Evolutionary conservation across 768 basidiomycete genomes (phyloP).

Genomic region (Xerocomus potaroensis): DNA sequence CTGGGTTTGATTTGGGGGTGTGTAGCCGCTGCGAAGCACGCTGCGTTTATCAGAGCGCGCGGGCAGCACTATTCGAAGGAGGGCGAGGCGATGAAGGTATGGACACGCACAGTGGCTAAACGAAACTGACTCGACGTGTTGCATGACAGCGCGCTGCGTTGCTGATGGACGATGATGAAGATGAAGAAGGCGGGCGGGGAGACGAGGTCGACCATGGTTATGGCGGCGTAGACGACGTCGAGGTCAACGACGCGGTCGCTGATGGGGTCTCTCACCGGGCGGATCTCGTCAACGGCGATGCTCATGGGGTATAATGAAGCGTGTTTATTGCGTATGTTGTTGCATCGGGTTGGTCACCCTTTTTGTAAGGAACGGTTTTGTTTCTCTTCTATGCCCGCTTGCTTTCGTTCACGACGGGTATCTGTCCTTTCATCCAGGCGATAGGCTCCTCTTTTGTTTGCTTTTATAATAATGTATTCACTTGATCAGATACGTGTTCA

Average conservation of each 20-base stretch:
- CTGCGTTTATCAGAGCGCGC: constrained; percentile 73
- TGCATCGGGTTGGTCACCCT: constrained; percentile 1
- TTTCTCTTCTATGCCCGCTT: background rate
- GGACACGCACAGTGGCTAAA: background rate
- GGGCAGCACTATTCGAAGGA: constrained; percentile 88
- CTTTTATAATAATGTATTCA: background rate
- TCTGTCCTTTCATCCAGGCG: background rate
- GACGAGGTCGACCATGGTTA: constrained; percentile 1
- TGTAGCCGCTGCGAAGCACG: constrained; percentile 76
- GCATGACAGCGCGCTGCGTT: constrained; percentile 54
- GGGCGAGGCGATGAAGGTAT: constrained; percentile 89
- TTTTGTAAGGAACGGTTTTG: background rate
- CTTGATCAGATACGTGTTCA: no score
- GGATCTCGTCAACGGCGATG: constrained; percentile 19
- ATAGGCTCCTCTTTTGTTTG: background rate
- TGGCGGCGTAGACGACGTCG: constrained; percentile 11
- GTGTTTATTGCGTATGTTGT: background rate
- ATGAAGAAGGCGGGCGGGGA: constrained; percentile 7
- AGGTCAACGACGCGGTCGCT: constrained; percentile 1
- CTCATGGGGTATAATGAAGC: constrained; percentile 13
- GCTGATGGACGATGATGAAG: constrained; percentile 63
- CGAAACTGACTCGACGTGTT: background rate
- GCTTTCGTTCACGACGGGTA: background rate
- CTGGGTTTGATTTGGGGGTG: constrained; percentile 1
- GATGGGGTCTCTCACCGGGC: background rate